phyloP scores from a whole-genome alignment of 305 asterid species.

The Solanum hybrid region DNA sequence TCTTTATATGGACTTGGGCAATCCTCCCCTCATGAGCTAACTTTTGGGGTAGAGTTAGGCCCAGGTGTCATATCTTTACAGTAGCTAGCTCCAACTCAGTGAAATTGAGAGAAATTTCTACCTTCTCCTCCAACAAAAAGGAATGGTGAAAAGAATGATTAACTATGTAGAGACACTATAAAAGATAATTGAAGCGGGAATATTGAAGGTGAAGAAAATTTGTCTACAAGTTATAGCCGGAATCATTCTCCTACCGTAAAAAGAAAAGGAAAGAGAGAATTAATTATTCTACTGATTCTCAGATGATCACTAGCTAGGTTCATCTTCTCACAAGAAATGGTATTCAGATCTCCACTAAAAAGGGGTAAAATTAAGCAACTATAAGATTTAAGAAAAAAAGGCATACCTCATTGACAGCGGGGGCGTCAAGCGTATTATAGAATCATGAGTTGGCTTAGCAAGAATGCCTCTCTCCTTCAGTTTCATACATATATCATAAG shows the following conservation, averaged over 20 bases:
- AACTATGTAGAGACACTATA: neutral
- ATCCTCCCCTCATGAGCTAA: neutral
- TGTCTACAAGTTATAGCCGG: neutral
- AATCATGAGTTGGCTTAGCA: slow-evolving; percentile 83
- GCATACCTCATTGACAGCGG: slow-evolving; percentile 75
- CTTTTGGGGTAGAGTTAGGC: neutral
- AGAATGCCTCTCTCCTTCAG: slow-evolving; percentile 87
- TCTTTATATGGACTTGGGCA: neutral
- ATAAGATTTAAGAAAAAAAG: neutral
- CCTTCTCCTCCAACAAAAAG: neutral
- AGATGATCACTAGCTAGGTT: neutral
- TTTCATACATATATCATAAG: slow-evolving; percentile 87
- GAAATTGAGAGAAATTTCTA: neutral
- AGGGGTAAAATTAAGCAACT: neutral
- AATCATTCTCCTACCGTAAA: neutral
- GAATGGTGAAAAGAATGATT: neutral
- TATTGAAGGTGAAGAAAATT: neutral
- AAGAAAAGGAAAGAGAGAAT: neutral
- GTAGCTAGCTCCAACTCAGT: neutral
- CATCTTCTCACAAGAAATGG: neutral
- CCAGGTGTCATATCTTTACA: no score
- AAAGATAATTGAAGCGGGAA: neutral
- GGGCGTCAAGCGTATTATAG: slow-evolving; percentile 80
- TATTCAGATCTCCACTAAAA: neutral
- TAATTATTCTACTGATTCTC: neutral